Evolutionary conservation across 2,329 filamentous ascomycete species (phyloP), one percentile per base, ranked within the genome.

Genomic region (Pestalotiopsis sp.): DNA sequence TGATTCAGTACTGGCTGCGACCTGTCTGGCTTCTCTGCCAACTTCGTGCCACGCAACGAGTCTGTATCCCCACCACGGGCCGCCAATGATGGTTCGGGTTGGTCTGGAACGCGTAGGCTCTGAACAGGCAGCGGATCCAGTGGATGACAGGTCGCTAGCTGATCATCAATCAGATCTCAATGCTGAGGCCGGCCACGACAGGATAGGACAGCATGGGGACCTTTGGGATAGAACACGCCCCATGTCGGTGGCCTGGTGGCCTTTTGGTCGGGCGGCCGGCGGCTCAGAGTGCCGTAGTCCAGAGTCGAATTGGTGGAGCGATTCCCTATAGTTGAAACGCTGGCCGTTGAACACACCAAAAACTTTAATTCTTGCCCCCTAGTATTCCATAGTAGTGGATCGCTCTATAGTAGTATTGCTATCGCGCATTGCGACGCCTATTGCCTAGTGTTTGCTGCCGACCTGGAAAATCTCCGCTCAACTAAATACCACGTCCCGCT

Each of bases 271-370:
- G 23, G 27, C 14, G 57, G 57, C 23, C 23, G 25, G 57, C 23
- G 23, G 23, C 23, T 36, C 20, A 36, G 23, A 59, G 57, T 25
- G 23, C 23, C 45, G 23, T 59, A 23, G 57, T 23, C 23, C 20
- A 17, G 27, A 62, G 20, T 20, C 45, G 45, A 52, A 52, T 36
- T 38, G 17, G 59, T 62, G 59, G 59, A 62, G 59, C 14, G 13
- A 36, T 14, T 59, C 25, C 23, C n/a, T 62, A n/a, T 62, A 62
- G 6, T 38, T 62, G 59, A 62, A 62, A 62, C 59, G 59, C 59
- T 62, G 59, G 59, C 31, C 59, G n/a, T 39, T 39, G 31, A 62
- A 62, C 17, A 20, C 59, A 20, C 59, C 59, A 20, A 62, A 62
- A 62, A 62, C 59, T 62, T 41, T 62, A 62, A 36, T 62, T 62